A percentile compares a stretch with the other conserved stretches of the same genome.
phyloP scores from a whole-genome alignment of 1,139 yeast genomes.

The Maudiozyma humilis region DNA sequence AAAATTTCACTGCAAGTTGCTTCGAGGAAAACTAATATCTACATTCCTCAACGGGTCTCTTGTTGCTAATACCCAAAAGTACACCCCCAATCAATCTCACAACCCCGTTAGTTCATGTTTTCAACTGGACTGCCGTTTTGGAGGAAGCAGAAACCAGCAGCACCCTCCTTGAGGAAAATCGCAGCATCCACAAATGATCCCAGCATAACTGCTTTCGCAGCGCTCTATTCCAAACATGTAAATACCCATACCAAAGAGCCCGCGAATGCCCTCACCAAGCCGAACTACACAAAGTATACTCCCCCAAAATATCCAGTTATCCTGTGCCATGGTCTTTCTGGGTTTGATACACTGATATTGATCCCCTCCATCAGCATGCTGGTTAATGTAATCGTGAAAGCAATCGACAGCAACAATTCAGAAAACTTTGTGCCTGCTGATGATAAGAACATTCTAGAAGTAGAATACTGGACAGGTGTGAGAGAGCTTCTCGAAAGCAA shows the following conservation, averaged over 20 bases:
- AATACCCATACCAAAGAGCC: background rate
- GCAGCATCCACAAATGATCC: background rate
- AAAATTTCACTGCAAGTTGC: too few relatives aligned
- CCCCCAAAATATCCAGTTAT: slow-evolving; percentile 57
- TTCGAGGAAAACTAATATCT: too few relatives aligned
- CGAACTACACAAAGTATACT: slow-evolving; percentile 19
- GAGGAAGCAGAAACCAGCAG: background rate
- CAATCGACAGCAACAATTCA: slow-evolving; percentile 15
- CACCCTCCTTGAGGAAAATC: background rate
- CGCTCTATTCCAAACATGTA: background rate
- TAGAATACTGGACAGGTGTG: slow-evolving; percentile 81
- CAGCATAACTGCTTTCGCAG: background rate
- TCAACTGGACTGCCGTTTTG: background rate
- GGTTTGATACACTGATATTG: slow-evolving; percentile 56
- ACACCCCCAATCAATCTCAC: too few relatives aligned
- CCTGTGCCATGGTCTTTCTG: slow-evolving; percentile 77
- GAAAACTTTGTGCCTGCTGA: slow-evolving; percentile 19
- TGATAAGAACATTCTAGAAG: slow-evolving; percentile 33
- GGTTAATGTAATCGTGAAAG: slow-evolving; percentile 21
- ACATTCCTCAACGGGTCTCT: too few relatives aligned
- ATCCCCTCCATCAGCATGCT: slow-evolving; percentile 38
- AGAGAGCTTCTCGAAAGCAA: slow-evolving; percentile 48
- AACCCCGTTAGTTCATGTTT: background rate
- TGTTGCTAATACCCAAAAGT: too few relatives aligned
- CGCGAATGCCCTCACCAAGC: background rate